phyloP scores from a whole-genome alignment of 2,329 filamentous ascomycete genomes.

The Talaromyces sp. region DNA sequence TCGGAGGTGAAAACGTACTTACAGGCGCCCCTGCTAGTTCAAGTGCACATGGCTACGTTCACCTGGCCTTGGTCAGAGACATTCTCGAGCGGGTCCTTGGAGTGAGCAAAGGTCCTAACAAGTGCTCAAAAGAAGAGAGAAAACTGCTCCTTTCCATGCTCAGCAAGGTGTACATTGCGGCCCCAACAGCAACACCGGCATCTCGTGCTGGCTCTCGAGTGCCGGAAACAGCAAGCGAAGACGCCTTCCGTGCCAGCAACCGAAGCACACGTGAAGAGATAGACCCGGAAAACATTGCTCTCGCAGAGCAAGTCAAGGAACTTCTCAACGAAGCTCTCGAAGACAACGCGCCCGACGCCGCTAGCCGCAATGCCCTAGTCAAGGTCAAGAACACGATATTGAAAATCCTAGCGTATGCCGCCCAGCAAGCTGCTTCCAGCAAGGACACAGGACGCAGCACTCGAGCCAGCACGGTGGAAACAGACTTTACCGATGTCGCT shows the following conservation, averaged over 20 bases:
- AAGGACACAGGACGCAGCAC: slow-evolving; percentile 23
- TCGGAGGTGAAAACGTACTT: slow-evolving; percentile 45
- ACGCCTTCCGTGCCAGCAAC: slow-evolving; percentile 49
- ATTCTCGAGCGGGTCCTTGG: slow-evolving; percentile 69
- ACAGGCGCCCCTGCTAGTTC: slow-evolving; percentile 49
- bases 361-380: slow-evolving; percentile 39
- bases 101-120: slow-evolving; percentile 26
- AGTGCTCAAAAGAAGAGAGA: slow-evolving; percentile 64
- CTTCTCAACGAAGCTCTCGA: slow-evolving; percentile 53
- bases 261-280: slow-evolving; percentile 43
- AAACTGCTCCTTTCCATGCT: slow-evolving; percentile 73
- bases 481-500: slow-evolving; percentile 1
- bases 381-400: slow-evolving; percentile 41
- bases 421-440: slow-evolving; percentile 29
- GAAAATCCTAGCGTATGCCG: slow-evolving; percentile 40
- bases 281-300: slow-evolving; percentile 32
- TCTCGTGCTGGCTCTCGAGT: slow-evolving; percentile 31
- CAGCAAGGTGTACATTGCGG: slow-evolving; percentile 73
- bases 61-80: slow-evolving; percentile 70
- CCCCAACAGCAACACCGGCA: slow-evolving; percentile 41
- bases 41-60: slow-evolving; percentile 64
- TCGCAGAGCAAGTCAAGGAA: slow-evolving; percentile 51
- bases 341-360: slow-evolving; percentile 37
- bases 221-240: slow-evolving; percentile 51
- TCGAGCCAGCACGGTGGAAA: slow-evolving; percentile 14